Evolutionary conservation across 192 early-diverging fungal species (phyloP).

Genomic region (Backusella macrospora): DNA sequence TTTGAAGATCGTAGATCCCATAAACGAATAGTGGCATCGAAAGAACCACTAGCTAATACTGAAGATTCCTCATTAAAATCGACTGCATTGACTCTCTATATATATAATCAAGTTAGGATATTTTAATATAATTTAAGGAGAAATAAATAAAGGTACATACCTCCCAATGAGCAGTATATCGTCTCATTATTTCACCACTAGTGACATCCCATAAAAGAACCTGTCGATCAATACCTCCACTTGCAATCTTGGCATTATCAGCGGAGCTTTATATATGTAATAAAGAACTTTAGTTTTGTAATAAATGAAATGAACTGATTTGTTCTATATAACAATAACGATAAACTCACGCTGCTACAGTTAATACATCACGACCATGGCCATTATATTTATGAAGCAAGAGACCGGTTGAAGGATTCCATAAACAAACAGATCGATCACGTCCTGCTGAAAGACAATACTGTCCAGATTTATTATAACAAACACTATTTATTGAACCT

Average conservation of each 20-base stretch:
- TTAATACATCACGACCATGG: conserved; percentile 85
- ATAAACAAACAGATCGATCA: conserved; percentile 72
- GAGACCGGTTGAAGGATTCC: conserved; percentile 69
- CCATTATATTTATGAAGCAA: conserved; percentile 79
- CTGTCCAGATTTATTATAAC: conserved; percentile 73
- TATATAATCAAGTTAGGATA: no score
- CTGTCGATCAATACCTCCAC: conserved; percentile 79
- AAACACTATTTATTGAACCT: conserved; percentile 69
- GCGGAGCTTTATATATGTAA: conserved; percentile 37
- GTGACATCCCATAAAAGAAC: conserved; percentile 89
- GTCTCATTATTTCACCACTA: conserved; percentile 68
- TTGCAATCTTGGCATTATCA: conserved; percentile 72
- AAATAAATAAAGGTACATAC: conserved; percentile 33
- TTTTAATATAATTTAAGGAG: background rate
- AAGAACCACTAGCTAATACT: conserved; percentile 79
- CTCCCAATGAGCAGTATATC: conserved; percentile 80
- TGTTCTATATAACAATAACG: background rate
- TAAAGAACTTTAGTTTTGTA: background rate
- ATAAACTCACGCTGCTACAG: conserved; percentile 61
- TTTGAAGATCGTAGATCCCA: conserved; percentile 73
- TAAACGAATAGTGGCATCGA: conserved; percentile 72
- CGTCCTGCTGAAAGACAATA: conserved; percentile 83
- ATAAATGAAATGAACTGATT: background rate
- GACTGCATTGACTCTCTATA: conserved; percentile 78
- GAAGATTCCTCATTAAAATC: conserved; percentile 78